Evolutionary conservation across 768 basidiomycete species (phyloP).

Genomic region (Rhodotorula paludigena): DNA sequence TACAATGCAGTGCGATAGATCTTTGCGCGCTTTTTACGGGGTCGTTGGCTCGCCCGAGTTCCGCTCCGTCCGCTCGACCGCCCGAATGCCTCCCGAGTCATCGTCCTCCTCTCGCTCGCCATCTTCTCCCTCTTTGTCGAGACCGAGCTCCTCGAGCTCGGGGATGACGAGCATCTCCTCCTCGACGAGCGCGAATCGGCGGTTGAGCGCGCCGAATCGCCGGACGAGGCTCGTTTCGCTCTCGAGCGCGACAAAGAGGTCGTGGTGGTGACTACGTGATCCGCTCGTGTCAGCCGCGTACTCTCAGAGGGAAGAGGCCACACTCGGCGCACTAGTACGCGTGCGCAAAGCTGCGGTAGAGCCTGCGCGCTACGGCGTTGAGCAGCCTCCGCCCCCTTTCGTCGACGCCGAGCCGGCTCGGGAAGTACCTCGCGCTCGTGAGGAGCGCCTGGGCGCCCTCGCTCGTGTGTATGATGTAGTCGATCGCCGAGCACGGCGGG

Average conservation of each 20-base stretch:
- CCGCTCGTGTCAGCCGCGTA: neutral
- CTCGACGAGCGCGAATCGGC: constrained; percentile 44
- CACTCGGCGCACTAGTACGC: constrained; percentile 58
- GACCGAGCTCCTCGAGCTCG: neutral
- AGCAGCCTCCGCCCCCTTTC: constrained; percentile 56
- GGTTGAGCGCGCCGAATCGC: constrained; percentile 45
- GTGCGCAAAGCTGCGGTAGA: constrained; percentile 92
- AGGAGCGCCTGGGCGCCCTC: constrained; percentile 89
- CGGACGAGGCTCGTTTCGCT: constrained; percentile 46
- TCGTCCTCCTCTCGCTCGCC: neutral
- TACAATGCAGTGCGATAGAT: too few species aligned
- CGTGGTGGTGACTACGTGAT: constrained; percentile 3
- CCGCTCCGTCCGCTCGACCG: too few species aligned
- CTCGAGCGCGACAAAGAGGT: constrained; percentile 32
- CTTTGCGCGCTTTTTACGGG: too few species aligned
- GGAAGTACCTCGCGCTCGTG: constrained; percentile 81
- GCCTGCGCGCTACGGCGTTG: constrained; percentile 86
- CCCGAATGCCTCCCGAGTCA: neutral
- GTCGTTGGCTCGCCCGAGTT: too few species aligned
- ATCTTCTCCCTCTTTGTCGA: neutral
- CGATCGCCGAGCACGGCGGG: constrained; percentile 94
- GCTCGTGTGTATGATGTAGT: constrained; percentile 87
- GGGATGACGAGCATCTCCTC: constrained; percentile 37
- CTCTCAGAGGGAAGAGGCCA: constrained; percentile 61
- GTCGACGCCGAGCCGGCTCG: constrained; percentile 56